Evolutionary conservation across 2,329 filamentous ascomycete genomes (phyloP).

Genomic region (Calonectria hongkongensis): DNA sequence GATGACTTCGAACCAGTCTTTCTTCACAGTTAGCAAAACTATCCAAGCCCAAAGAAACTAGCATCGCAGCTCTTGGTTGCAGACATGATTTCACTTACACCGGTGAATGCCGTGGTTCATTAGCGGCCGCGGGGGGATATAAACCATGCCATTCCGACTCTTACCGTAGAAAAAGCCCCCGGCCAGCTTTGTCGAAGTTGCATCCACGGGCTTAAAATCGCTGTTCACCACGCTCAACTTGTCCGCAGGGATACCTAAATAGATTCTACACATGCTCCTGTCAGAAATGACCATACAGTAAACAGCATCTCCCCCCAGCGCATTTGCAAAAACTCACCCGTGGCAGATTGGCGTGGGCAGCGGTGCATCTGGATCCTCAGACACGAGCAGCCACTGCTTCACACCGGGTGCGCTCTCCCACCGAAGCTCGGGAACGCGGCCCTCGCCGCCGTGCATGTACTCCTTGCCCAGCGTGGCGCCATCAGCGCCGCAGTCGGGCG

Average conservation of each 20-base stretch:
- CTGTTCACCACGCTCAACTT: conserved; percentile 46
- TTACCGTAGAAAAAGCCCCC: conserved; percentile 69
- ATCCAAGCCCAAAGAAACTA: accelerated
- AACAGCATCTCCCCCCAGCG: no score
- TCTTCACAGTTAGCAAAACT: neutral
- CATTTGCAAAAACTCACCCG: conserved; percentile 57
- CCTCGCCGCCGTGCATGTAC: conserved; percentile 63
- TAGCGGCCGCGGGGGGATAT: conserved; percentile 67
- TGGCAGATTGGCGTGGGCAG: conserved; percentile 67
- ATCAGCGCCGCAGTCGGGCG: conserved; percentile 63
- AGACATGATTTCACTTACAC: conserved; percentile 59
- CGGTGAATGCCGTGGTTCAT: conserved; percentile 71
- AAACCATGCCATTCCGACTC: conserved; percentile 63
- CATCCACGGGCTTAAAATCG: conserved; percentile 62
- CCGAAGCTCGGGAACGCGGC: conserved; percentile 62
- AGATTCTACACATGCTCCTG: conserved; percentile 42
- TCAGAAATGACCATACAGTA: no score
- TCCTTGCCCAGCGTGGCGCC: conserved; percentile 59
- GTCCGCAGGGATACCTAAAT: conserved; percentile 48
- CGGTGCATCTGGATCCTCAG: conserved; percentile 69
- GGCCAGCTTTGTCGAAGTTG: conserved; percentile 56
- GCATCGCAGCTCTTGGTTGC: neutral
- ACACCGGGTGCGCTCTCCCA: conserved; percentile 62
- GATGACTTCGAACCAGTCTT: conserved; percentile 70
- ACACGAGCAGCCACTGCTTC: conserved; percentile 67